Percentiles rank a stretch among this genome's conserved stretches.
Conservation (phyloP, 2,329 filamentous ascomycete species). For the Aspergillus eucalypticola region DNA sequence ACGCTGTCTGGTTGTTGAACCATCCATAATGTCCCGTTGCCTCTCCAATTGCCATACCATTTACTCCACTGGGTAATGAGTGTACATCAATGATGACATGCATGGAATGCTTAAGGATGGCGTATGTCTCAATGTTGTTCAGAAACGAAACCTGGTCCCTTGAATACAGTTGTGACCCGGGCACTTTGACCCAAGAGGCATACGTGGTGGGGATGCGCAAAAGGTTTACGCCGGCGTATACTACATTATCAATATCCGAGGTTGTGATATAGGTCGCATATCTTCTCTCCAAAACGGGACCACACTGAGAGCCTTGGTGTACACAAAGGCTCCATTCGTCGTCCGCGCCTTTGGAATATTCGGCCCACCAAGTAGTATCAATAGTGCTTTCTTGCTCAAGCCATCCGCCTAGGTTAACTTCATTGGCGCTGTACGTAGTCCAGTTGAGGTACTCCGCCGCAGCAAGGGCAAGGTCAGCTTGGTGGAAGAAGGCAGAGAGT, state of each 20-base stretch:
- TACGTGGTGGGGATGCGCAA: slow-evolving; percentile 15
- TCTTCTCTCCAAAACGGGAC: slow-evolving; percentile 9
- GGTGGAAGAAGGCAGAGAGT: no score
- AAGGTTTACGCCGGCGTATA: background rate
- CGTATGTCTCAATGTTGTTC: slow-evolving; percentile 22
- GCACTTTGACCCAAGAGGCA: slow-evolving; percentile 19
- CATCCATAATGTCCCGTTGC: slow-evolving; percentile 23
- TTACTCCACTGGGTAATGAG: slow-evolving; percentile 25
- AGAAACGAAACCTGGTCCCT: slow-evolving; percentile 23
- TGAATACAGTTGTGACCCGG: slow-evolving; percentile 26
- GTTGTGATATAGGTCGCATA: slow-evolving; percentile 18
- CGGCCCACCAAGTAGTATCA: slow-evolving; percentile 22
- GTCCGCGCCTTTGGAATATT: slow-evolving; percentile 17
- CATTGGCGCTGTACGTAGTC: slow-evolving; percentile 10
- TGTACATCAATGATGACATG: slow-evolving; percentile 27
- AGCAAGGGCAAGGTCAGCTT: no score
- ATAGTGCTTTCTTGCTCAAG: slow-evolving; percentile 27
- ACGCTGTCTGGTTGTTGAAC: slow-evolving; percentile 26
- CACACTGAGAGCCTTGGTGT: slow-evolving; percentile 10
- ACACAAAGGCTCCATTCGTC: slow-evolving; percentile 27
- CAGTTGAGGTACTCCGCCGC: slow-evolving; percentile 4
- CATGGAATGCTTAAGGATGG: slow-evolving; percentile 25
- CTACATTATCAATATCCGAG: slow-evolving; percentile 7
- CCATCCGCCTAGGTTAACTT: slow-evolving; percentile 24
- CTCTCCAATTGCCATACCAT: slow-evolving; percentile 26